Percentiles rank a stretch among this genome's conserved stretches.
phyloP scores from a whole-genome alignment of 2,329 filamentous ascomycete genomes.

The Fusarium sp. region DNA sequence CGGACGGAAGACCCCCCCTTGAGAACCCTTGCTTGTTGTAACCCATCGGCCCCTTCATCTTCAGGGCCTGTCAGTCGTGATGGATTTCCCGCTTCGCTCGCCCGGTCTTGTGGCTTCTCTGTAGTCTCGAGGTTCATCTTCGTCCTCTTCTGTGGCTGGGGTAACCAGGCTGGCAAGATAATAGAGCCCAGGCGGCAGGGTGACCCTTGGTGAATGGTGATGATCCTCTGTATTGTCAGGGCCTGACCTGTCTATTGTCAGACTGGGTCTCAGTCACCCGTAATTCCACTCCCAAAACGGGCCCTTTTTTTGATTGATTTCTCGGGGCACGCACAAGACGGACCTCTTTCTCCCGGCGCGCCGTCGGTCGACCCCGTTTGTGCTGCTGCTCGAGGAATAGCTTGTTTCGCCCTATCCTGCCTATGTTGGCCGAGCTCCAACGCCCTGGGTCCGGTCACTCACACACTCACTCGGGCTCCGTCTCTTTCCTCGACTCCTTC shows the following conservation, averaged over 20 bases:
- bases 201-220: slow-evolving; percentile 19
- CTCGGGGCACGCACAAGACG: slow-evolving; percentile 1
- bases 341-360: background rate
- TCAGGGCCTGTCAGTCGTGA: slow-evolving; percentile 10
- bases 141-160: slow-evolving; percentile 3
- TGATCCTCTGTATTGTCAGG: slow-evolving; percentile 16
- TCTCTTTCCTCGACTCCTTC: slow-evolving; percentile 6
- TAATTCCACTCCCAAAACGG: slow-evolving; percentile 14
- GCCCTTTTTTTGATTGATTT: background rate
- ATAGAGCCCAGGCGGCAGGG: slow-evolving; percentile 2
- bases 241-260: slow-evolving; percentile 5
- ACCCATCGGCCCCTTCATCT: slow-evolving; percentile 31
- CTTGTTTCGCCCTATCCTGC: slow-evolving; percentile 27
- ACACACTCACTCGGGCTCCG: slow-evolving; percentile 16
- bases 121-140: background rate
- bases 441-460: slow-evolving; percentile 1
- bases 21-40: slow-evolving; percentile 17
- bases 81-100: slow-evolving; percentile 5
- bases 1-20: slow-evolving; percentile 24
- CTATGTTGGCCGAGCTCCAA: slow-evolving; percentile 18
- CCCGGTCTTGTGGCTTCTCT: background rate
- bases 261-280: slow-evolving; percentile 25
- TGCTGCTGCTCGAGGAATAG: slow-evolving; percentile 6
- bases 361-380: slow-evolving; percentile 4
- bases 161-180: background rate